phyloP scores from a whole-genome alignment of 2,329 filamentous ascomycete species.

The Penicillium sp. region DNA sequence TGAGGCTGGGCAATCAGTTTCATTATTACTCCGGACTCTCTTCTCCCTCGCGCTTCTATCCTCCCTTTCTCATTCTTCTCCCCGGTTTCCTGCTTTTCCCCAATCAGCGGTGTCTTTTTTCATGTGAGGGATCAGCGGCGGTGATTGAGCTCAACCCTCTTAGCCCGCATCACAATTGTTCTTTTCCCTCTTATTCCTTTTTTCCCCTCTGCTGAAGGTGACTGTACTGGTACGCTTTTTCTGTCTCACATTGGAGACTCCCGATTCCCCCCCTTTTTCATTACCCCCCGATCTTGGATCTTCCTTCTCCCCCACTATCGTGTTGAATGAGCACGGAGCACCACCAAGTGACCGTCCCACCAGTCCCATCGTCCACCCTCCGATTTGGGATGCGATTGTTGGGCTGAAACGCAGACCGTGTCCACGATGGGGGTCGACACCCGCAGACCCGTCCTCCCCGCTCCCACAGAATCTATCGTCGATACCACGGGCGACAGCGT shows the following conservation, averaged over 20 bases:
- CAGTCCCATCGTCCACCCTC: conserved; percentile 9
- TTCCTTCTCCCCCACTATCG: conserved; percentile 12
- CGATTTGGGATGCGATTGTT: conserved; percentile 34
- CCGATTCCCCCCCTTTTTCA: conserved; percentile 10
- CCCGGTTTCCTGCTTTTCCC: conserved; percentile 5
- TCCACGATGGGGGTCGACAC: conserved; percentile 46
- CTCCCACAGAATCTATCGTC: conserved; percentile 47
- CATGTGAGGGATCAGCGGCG: conserved; percentile 27
- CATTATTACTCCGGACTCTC: not conserved
- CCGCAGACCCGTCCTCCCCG: conserved; percentile 46
- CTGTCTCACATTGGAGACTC: conserved; percentile 11
- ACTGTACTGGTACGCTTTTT: conserved; percentile 25
- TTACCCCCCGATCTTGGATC: conserved; percentile 3
- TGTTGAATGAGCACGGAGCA: conserved; percentile 17
- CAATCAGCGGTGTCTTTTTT: conserved; percentile 11
- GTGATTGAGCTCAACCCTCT: conserved; percentile 10
- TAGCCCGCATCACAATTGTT: conserved; percentile 14
- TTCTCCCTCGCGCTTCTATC: conserved; percentile 13
- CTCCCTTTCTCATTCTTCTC: conserved; percentile 2
- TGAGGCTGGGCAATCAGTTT: conserved; percentile 11
- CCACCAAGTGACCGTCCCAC: conserved; percentile 18
- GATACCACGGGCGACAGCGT: conserved; percentile 41
- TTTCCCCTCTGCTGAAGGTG: conserved; percentile 8
- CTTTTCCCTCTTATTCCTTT: conserved; percentile 9
- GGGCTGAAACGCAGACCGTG: conserved; percentile 24